Evolutionary conservation across 192 early-diverging fungal genomes (phyloP), one percentile per base, ranked within the genome.

Genomic region (Diversispora eburnea): DNA sequence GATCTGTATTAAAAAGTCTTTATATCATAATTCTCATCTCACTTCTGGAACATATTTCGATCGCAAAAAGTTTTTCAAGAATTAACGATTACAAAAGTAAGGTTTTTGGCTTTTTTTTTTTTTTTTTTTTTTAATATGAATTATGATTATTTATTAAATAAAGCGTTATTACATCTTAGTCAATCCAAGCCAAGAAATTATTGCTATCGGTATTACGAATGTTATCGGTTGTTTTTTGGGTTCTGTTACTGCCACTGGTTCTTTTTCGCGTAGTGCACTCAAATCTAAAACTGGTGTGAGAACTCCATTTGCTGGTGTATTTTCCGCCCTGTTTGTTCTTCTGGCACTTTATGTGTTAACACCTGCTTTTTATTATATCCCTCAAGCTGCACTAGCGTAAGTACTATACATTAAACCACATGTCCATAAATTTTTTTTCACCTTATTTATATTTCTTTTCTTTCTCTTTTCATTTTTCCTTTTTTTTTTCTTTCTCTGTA

Each of bases 191-290:
- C 95, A 98, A 84, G 96, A 98, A 78, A 79, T 94, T 22, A 86
- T 95, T 67, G 90, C 95, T 0, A 85, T 98, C 39, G 96, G 96
- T 43, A n/a, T 91, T 25, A 88, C 92, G 43, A 98, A 98, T 83
- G 74, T 93, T 39, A 79, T 92, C 77, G 93, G 89, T 13, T 88
- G 91, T 8, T 95, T 97, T 80, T 91, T 98, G 76, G 87, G 90
- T 67, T 91, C 87, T 8, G 94, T 91, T 82, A 89, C 95, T 22
- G 85, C 92, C 3, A 96, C 96, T 20, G 96, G 95, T 48, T 94
- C 93, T 12, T 97, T 98, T 84, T 95, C 93, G 12, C 90, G 96
- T 49, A 91, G 92, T 0, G 94, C 95, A 54, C 88, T 98, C 80
- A 96, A 94, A 82, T 86, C 92, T 68, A 87, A 88, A 75, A 91